A percentile compares a stretch with the other conserved stretches of the same genome.
Conservation (phyloP, 2,329 filamentous ascomycete genomes). For the Pochonia chlamydosporia region DNA sequence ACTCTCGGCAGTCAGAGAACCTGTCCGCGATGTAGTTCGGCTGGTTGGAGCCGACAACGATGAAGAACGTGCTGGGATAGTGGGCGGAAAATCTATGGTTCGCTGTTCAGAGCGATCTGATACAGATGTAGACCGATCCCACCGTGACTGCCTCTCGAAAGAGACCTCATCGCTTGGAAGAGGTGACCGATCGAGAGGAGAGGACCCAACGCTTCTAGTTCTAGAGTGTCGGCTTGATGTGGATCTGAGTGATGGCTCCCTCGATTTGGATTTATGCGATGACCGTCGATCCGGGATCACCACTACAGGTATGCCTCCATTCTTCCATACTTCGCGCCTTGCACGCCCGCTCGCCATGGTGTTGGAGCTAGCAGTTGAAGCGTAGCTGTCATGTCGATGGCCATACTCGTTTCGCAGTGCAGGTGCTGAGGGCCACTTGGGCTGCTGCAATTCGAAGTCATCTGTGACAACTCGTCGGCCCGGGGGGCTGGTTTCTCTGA, state of each 20-base stretch:
- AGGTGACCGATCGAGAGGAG: constrained; percentile 34
- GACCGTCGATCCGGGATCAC: constrained; percentile 55
- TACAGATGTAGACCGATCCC: constrained; percentile 38
- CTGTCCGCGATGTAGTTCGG: constrained; percentile 43
- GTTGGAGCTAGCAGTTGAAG: constrained; percentile 41
- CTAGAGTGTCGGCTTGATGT: constrained; percentile 52
- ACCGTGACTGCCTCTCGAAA: constrained; percentile 35
- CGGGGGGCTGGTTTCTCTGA: constrained; percentile 38
- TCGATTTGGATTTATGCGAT: constrained; percentile 46
- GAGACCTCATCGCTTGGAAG: constrained; percentile 36
- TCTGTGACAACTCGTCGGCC: constrained; percentile 10
- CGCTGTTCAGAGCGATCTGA: constrained; percentile 46
- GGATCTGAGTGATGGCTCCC: constrained; percentile 52
- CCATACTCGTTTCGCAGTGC: constrained; percentile 20
- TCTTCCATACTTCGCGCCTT: constrained; percentile 53
- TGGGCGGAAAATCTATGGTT: constrained; percentile 56
- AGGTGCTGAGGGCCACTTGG: constrained; percentile 21
- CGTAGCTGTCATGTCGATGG: constrained; percentile 38
- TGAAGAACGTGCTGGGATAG: constrained; percentile 50
- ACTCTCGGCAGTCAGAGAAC: constrained; percentile 41
- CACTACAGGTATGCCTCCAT: constrained; percentile 56
- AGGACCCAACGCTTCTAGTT: constrained; percentile 47
- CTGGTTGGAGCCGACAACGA: constrained; percentile 60
- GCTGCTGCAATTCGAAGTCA: constrained; percentile 11
- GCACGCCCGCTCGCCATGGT: constrained; percentile 49